Evolutionary conservation across 2,329 filamentous ascomycete species (phyloP).

Genomic region (Trichothecium roseum): DNA sequence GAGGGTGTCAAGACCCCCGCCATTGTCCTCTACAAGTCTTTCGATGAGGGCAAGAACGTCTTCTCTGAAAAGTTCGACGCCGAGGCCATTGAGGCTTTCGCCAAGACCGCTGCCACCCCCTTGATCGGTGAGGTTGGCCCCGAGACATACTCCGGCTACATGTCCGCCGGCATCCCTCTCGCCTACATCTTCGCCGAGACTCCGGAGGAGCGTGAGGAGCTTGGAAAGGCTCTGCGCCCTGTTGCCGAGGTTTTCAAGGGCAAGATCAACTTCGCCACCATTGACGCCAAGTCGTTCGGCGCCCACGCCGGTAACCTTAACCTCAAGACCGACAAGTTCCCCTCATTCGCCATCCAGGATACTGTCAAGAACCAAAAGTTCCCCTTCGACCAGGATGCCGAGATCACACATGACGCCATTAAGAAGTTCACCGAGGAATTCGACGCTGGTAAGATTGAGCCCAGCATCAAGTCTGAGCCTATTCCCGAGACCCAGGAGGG

Average conservation of each 20-base stretch:
- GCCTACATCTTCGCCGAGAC: conserved; percentile 98
- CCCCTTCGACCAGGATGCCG: conserved; percentile 77
- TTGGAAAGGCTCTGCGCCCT: conserved; percentile 69
- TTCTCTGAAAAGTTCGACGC: conserved; percentile 71
- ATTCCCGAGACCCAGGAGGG: conserved; percentile 90
- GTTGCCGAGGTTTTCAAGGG: conserved; percentile 89
- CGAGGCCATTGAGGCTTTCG: conserved; percentile 72
- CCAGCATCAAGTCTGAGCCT: conserved; percentile 97
- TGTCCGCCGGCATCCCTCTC: conserved; percentile 82
- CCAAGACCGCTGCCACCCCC: conserved; percentile 76
- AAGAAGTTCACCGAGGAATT: conserved; percentile 80
- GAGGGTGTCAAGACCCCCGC: conserved; percentile 83
- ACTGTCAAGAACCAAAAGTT: conserved; percentile 94
- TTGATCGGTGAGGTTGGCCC: conserved; percentile 93
- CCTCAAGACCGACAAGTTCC: conserved; percentile 91
- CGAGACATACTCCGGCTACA: conserved; percentile 93
- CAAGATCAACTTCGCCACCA: conserved; percentile 94
- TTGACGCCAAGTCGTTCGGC: conserved; percentile 88
- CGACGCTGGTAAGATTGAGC: conserved; percentile 75
- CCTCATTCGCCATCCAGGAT: conserved; percentile 95
- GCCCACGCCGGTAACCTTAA: conserved; percentile 95
- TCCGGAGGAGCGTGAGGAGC: conserved; percentile 72
- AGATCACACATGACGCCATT: conserved; percentile 63
- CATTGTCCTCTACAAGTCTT: conserved; percentile 92
- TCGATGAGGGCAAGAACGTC: conserved; percentile 88